Percentiles rank a stretch among this genome's conserved stretches.
Conservation (phyloP, 2,329 filamentous ascomycete species). For the Coleophoma cylindrospora region DNA sequence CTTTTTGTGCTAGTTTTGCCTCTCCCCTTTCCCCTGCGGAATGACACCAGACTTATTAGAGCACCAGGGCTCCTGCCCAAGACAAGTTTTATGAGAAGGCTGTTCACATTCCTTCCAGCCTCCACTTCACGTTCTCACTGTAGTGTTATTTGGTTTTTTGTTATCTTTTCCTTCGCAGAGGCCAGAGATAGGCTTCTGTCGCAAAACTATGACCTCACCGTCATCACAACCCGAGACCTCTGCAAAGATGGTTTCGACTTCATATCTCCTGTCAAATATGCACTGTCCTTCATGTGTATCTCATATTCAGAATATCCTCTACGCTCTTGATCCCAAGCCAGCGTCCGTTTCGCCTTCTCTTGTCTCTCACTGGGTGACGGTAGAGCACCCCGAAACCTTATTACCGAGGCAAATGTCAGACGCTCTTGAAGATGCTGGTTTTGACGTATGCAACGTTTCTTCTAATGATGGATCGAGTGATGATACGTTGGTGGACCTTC, state of each 20-base stretch:
- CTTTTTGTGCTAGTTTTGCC: too few species aligned
- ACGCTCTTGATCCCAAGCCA: conserved; percentile 39
- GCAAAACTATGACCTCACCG: neutral
- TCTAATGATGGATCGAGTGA: conserved; percentile 3
- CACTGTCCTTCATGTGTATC: conserved; percentile 73
- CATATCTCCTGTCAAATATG: conserved; percentile 65
- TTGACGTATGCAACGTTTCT: conserved; percentile 43
- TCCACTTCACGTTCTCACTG: too few species aligned
- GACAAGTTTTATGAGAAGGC: too few species aligned
- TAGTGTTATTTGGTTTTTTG: too few species aligned
- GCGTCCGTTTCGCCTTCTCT: conserved; percentile 63
- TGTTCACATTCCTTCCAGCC: too few species aligned
- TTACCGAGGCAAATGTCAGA: conserved; percentile 36
- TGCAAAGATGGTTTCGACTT: conserved; percentile 12
- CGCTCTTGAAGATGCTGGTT: conserved; percentile 51
- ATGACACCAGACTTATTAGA: too few species aligned
- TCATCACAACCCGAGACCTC: neutral
- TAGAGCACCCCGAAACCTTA: conserved; percentile 45
- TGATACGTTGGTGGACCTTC: neutral
- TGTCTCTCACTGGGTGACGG: conserved; percentile 63
- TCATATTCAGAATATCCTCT: conserved; percentile 56
- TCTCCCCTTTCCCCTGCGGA: too few species aligned
- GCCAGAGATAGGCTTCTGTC: too few species aligned
- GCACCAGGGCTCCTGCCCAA: too few species aligned
- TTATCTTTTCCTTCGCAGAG: too few species aligned